phyloP scores from a whole-genome alignment of 148 eudicot species.

The Nyssa sinensis region DNA sequence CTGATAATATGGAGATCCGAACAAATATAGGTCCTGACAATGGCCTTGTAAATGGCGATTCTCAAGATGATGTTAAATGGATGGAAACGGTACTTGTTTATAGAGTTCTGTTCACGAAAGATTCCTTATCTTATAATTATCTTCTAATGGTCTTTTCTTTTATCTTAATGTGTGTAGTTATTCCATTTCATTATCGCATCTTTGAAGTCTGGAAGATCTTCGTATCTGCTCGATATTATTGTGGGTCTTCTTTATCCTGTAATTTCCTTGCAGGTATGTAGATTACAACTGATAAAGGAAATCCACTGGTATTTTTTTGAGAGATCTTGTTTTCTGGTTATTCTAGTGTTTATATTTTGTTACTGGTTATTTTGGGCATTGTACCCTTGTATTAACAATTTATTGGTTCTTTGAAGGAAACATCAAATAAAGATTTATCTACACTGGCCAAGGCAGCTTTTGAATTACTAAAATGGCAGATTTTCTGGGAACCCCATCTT shows the following conservation, averaged over 20 bases:
- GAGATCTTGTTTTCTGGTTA: too few species aligned
- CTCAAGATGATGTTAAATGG: conserved; percentile 87
- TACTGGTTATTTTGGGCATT: background rate
- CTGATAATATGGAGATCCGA: conserved; percentile 51
- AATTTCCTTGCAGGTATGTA: conserved; percentile 83
- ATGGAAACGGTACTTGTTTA: conserved; percentile 83
- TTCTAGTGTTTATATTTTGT: too few species aligned
- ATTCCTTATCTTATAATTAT: conserved; percentile 3
- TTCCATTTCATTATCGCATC: conserved; percentile 88
- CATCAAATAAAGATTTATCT: conserved; percentile 89
- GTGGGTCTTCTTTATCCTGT: conserved; percentile 85
- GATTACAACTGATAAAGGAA: conserved; percentile 1
- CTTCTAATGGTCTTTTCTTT: conserved; percentile 15
- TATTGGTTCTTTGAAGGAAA: conserved; percentile 61
- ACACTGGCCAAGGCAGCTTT: conserved; percentile 96
- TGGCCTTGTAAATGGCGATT: conserved; percentile 46
- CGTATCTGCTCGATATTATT: conserved; percentile 67
- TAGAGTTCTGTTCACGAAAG: background rate
- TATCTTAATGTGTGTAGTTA: conserved; percentile 49
- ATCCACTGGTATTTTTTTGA: too few species aligned
- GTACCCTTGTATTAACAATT: conserved; percentile 3
- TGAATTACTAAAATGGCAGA: conserved; percentile 86
- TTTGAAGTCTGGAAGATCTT: conserved; percentile 92
- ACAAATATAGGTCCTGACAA: conserved; percentile 38
- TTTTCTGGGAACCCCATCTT: conserved; percentile 64